These are phyloP conservation scores for Metarhizium rileyi DNA, from an alignment of 2,329 filamentous ascomycete species.

Conservation along the genomic window DNA sequence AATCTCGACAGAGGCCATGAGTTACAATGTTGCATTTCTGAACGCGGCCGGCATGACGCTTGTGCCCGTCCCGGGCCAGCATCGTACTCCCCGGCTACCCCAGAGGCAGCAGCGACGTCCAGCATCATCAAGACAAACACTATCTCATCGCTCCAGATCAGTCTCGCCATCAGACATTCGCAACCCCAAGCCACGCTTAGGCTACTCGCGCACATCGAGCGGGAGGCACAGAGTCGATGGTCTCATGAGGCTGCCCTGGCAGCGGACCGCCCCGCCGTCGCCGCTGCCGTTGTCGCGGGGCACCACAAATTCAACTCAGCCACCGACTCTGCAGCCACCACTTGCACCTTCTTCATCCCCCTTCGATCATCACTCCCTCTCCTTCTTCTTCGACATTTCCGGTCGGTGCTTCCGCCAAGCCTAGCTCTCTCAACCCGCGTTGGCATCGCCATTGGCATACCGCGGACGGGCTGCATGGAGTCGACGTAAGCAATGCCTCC, in stretches of 20 bases:
- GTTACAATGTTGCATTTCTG: slow-evolving; percentile 4
- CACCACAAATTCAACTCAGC: slow-evolving; percentile 9
- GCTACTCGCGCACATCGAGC: slow-evolving; percentile 22
- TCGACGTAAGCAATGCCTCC: slow-evolving; percentile 6
- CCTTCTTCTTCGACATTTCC: not conserved
- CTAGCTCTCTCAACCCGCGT: slow-evolving; percentile 1
- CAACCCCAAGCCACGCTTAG: slow-evolving; percentile 7
- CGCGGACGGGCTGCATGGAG: slow-evolving; percentile 7
- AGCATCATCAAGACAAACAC: not conserved
- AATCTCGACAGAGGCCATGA: not conserved
- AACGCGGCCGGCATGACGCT: slow-evolving; percentile 21
- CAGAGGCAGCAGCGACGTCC: not conserved
- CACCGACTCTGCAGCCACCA: slow-evolving; percentile 1
- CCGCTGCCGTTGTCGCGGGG: slow-evolving; percentile 13
- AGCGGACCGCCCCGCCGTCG: slow-evolving; percentile 19
- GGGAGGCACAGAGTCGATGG: slow-evolving; percentile 17
- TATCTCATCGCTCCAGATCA: not conserved
- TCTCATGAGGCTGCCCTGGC: slow-evolving; percentile 15
- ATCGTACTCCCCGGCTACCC: slow-evolving; percentile 11
- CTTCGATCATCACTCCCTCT: not conserved
- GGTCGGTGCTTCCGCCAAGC: not conserved
- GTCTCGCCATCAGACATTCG: not conserved
- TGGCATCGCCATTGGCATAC: slow-evolving; percentile 2
- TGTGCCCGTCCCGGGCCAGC: slow-evolving; percentile 11
- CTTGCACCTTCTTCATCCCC: not conserved